Conservation (phyloP, 257 asterid genomes). For the Ehretia macrophylla region DNA sequence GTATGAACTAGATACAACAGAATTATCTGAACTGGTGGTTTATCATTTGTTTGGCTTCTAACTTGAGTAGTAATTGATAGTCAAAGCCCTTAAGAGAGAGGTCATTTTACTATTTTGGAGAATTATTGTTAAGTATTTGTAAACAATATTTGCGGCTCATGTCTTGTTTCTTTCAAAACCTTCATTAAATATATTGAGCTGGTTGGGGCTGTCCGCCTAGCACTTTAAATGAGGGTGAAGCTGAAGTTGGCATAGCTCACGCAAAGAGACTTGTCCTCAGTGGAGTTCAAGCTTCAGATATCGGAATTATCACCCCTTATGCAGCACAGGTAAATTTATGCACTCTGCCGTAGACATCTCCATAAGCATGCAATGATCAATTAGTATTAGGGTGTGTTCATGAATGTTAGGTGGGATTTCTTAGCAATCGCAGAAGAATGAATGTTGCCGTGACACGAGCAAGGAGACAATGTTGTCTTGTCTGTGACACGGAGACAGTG, state of each 20-base stretch:
- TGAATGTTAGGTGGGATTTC: slow-evolving; percentile 74
- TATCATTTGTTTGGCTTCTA: too few relatives aligned
- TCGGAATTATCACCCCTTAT: slow-evolving; percentile 88
- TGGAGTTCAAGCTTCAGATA: slow-evolving; percentile 74
- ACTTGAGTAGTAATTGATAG: too few relatives aligned
- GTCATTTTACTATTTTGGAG: too few relatives aligned
- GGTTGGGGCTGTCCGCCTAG: slow-evolving; percentile 78
- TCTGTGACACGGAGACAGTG: slow-evolving; percentile 95
- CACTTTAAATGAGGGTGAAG: slow-evolving; percentile 92
- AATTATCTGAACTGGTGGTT: too few relatives aligned
- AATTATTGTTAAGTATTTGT: too few relatives aligned
- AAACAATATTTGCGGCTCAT: too few relatives aligned
- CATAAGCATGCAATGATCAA: slow-evolving; percentile 11
- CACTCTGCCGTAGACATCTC: slow-evolving; percentile 3
- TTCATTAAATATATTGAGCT: not conserved
- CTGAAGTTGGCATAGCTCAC: slow-evolving; percentile 82
- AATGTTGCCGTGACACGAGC: slow-evolving; percentile 98
- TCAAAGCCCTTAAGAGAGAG: too few relatives aligned
- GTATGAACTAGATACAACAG: too few relatives aligned
- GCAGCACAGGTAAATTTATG: slow-evolving; percentile 75
- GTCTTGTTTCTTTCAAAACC: not conserved
- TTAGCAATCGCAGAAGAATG: slow-evolving; percentile 91
- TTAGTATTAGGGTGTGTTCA: not conserved
- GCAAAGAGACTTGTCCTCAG: slow-evolving; percentile 81
- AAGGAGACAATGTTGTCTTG: slow-evolving; percentile 87